Base-by-base conservation (phyloP, 805 yeast species). In the Candida gorgasii region DNA sequence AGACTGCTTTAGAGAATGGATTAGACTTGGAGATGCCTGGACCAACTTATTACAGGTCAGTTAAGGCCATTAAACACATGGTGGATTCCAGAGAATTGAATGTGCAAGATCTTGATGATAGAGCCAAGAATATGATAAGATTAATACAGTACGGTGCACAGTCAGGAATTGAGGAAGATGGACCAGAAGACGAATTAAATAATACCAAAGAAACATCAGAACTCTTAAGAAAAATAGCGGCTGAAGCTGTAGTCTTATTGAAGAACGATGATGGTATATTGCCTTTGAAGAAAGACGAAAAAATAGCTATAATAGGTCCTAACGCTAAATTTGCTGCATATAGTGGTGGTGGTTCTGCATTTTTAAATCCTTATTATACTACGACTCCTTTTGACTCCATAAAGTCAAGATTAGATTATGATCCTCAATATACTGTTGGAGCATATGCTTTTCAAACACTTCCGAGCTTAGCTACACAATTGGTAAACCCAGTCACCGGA, bases 11-110 rank as follows among this genome's bases (percentile, higher is more conserved):
- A 42, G 54, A 51, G 38, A 52, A 51, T 42, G 68, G 68, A 3
- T 52, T 62, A 43, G 66, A 62, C 44, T 50, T 62, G 46, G 68
- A 62, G 46, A 62, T 62, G 68, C 68, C 68, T 0, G 68, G 68
- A 8, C 64, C 63, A 11, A 48, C 66, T 2, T 44, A 33, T 16
- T 54, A 59, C 41, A 50, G 68, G 46, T 39, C 35, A 3, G 36
- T 38, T 5, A 43, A 36, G 5, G 46, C 49, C 15, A 28, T 62
- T 12, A 41, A 43, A 19, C 64, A 59, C 37, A 57, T 57, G 63
- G 39, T 62, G 4, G 40, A 41, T 15, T 49, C 62, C 5, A 48
- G 53, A 28, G 68, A 62, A 45, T 49, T 62, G 39, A 57, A 56
- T 36, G 45, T 52, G 19, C 48, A 56, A 34, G 42, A 52, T 37